Evolutionary conservation across 2,329 filamentous ascomycete species (phyloP), one percentile per base, ranked within the genome.

Genomic region (Penicillium sp.): DNA sequence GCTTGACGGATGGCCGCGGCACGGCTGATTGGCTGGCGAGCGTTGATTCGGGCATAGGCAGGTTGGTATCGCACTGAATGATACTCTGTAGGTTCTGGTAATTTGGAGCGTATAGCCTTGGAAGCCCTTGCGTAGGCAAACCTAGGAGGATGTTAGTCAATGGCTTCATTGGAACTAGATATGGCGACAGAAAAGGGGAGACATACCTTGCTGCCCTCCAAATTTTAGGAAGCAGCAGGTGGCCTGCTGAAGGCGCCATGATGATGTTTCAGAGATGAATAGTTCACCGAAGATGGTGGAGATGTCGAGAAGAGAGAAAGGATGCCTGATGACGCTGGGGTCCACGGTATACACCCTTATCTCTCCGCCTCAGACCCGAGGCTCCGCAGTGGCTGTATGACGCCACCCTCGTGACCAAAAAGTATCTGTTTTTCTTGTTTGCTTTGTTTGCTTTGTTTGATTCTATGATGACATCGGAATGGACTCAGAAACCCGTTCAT

Each of bases 1-100:
- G 78, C 79, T 71, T 89, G 87, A 62, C 84, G 84, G 62, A 89
- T 82, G 52, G 80, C 81, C 47, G 86, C 86, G 59, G 83, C 78
- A 41, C 83, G 85, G 69, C 86, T 86, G 56, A 86, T 77, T 37
- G 85, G 83, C 59, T 88, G 86, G 41, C 80, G 80, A 27, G 50
- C 10, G 31, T 79, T 75, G 62, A 81, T 80, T 62, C 84, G 83
- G 38, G 81, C 83, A 65, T 86, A 83, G 27, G 84, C 78, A 19
- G 86, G 85, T 69, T 89, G 81, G 49, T 87, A 75, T 67, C 84
- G 77, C 59, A 81, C 76, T 56, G 77, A 73, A 58, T 67, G 41
- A 25, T 73, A 68, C 54, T 77, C 69, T 27, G 69, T 59, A 52
- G 72, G 69, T 59, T 79, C 76, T 49, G 76, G 73, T 38, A 80